Base-by-base conservation (phyloP, 768 basidiomycete species). In the Tricholoma saponaceum region DNA sequence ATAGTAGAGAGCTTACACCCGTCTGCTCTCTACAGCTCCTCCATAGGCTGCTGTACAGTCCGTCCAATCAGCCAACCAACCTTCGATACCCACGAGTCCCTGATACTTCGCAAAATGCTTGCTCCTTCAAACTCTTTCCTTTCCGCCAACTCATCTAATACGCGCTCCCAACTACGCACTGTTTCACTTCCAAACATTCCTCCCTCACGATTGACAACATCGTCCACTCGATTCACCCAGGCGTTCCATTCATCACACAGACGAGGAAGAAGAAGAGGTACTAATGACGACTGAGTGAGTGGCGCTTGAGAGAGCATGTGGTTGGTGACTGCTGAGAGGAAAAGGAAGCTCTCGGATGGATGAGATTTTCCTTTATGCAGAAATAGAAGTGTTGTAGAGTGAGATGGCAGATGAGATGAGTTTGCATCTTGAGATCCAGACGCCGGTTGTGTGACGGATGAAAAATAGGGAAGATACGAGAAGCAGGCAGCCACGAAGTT, bases 401-500 rank as follows among this genome's bases (percentile, higher is more conserved):
- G 76, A 22, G 76, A 74, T 53, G 30, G 10, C 32, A 44, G 53
- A 54, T 74, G 72, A 44, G 72, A 59, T 62, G 70, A 60, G 52
- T 71, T 65, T 52, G 57, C 49, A 35, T 58, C 61, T 59, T 56
- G 63, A 54, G 65, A 66, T 61, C 64, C 62, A 56, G 52, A 63
- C 43, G 61, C 52, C 59, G 65, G 59, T 25, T 72, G 54, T 13
- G 78, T 67, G 53, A 81, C 69, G 62, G 82, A 86, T 20, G 90
- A 88, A 67, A 94, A 94, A 67, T 94, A 93, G 2, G 89, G 90
- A 49, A 93, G 82, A 68, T 93, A 94, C 5, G 92, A 87, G 69
- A 85, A 79, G 69, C 83, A 89, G 28, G 86, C 82, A 2, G 91
- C 81, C 28, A 87, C 84, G 62, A 90, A 94, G 52, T 92, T 91